Percentiles rank a stretch among this genome's conserved stretches.
Conservation (phyloP, 148 eudicot genomes). For the Rheum nobile region DNA sequence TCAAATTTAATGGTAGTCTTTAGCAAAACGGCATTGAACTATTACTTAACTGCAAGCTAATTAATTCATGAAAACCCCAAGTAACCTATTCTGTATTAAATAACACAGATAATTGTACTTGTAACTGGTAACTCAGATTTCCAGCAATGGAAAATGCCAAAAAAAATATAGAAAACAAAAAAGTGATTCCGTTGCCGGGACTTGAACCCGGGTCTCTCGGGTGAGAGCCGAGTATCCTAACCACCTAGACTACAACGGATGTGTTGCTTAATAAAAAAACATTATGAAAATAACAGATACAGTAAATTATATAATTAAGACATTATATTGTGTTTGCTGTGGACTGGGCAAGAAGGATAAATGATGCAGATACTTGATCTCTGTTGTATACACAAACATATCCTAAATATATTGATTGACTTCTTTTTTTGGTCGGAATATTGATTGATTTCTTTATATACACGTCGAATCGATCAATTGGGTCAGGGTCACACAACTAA, state of each 20-base stretch:
- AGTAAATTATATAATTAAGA: too few species aligned
- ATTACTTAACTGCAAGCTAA: background rate
- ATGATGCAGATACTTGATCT: too few species aligned
- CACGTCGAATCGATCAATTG: too few species aligned
- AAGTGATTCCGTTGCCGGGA: slow-evolving; percentile 99
- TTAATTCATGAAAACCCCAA: background rate
- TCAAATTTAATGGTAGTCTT: background rate
- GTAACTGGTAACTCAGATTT: background rate
- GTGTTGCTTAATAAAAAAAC: too few species aligned
- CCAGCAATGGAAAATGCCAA: background rate
- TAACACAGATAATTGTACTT: background rate
- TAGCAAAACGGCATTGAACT: background rate
- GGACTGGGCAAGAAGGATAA: too few species aligned
- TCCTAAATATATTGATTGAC: too few species aligned
- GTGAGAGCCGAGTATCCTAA: slow-evolving; percentile 99
- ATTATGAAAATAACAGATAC: too few species aligned
- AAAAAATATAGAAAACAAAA: background rate
- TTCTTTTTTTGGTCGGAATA: too few species aligned
- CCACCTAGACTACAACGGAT: slow-evolving; percentile 99
- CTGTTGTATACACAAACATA: too few species aligned
- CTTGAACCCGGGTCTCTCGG: slow-evolving; percentile 99
- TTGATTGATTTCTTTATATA: too few species aligned
- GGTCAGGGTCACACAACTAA: too few species aligned
- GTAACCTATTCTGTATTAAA: background rate
- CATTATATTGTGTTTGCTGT: too few species aligned